Evolutionary conservation across 306 rosid genomes (phyloP).

Genomic region (Hippophae rhamnoides): DNA sequence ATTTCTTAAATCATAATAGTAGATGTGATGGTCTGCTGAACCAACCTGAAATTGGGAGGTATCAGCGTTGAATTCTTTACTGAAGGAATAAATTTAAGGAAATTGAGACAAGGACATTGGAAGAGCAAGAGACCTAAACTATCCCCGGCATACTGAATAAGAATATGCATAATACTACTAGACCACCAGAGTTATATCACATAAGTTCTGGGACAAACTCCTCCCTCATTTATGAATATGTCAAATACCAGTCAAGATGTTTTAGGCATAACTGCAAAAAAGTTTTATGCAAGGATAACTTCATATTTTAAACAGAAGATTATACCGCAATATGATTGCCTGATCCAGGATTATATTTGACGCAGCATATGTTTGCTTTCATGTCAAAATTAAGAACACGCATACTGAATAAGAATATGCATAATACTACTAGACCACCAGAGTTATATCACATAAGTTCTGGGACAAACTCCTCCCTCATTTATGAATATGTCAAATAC

Average conservation of each 20-base stretch:
- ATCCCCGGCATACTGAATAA: too few relatives aligned
- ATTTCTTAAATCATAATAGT: constrained; percentile 88
- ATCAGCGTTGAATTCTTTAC: background rate
- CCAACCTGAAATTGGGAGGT: constrained; percentile 49
- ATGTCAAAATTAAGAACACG: constrained; percentile 69
- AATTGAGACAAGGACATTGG: too few relatives aligned
- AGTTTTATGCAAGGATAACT: too few relatives aligned
- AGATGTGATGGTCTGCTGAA: constrained; percentile 77
- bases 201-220: too few relatives aligned
- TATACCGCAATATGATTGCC: constrained; percentile 72
- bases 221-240: background rate
- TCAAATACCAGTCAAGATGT: background rate
- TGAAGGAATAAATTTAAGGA: too few relatives aligned
- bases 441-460: too few relatives aligned
- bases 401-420: too few relatives aligned
- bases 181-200: too few relatives aligned
- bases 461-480: background rate
- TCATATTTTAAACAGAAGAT: background rate
- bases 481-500: background rate
- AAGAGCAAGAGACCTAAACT: too few relatives aligned
- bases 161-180: too few relatives aligned
- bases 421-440: too few relatives aligned
- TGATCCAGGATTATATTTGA: constrained; percentile 88
- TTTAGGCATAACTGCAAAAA: too few relatives aligned
- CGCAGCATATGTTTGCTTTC: constrained; percentile 96